Percentiles rank a stretch among this genome's conserved stretches.
These are phyloP conservation scores for Solanum etuberosum DNA, from an alignment of 257 asterid species.

Conservation along the genomic window DNA sequence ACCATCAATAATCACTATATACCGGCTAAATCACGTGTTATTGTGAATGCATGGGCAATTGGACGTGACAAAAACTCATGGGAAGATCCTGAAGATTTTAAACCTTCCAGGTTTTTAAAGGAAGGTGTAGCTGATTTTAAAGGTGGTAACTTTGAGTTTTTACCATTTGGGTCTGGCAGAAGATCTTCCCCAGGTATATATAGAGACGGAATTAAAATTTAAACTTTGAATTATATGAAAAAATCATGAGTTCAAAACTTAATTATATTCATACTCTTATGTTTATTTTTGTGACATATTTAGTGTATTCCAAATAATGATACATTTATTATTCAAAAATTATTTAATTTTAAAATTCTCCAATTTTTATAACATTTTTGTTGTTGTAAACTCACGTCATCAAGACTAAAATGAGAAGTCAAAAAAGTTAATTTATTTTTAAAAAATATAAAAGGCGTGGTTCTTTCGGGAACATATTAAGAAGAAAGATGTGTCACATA, in stretches of 20 bases:
- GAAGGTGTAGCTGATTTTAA: constrained; percentile 26
- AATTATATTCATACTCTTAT: background rate
- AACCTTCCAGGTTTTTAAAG: constrained; percentile 22
- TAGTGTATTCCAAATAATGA: too few relatives aligned
- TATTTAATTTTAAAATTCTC: too few relatives aligned
- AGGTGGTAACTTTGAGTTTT: constrained; percentile 32
- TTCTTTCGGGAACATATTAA: too few relatives aligned
- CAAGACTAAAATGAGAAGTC: too few relatives aligned
- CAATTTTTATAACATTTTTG: too few relatives aligned
- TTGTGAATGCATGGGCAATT: constrained; percentile 44
- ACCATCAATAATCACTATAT: constrained; percentile 25
- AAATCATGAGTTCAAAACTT: background rate
- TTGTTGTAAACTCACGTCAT: too few relatives aligned
- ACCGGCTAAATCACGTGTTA: constrained; percentile 29
- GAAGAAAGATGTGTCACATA: too few relatives aligned
- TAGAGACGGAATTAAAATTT: background rate
- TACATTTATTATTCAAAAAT: too few relatives aligned
- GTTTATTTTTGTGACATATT: too few relatives aligned
- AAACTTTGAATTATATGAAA: background rate
- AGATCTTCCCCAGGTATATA: constrained; percentile 35
- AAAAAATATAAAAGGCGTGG: background rate
- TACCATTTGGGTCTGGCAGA: constrained; percentile 47
- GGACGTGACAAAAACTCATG: constrained; percentile 34
- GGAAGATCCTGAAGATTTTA: constrained; percentile 28
- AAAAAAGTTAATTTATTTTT: too few relatives aligned